phyloP scores from a whole-genome alignment of 208 protist species.

The Eutreptiella sp. region DNA sequence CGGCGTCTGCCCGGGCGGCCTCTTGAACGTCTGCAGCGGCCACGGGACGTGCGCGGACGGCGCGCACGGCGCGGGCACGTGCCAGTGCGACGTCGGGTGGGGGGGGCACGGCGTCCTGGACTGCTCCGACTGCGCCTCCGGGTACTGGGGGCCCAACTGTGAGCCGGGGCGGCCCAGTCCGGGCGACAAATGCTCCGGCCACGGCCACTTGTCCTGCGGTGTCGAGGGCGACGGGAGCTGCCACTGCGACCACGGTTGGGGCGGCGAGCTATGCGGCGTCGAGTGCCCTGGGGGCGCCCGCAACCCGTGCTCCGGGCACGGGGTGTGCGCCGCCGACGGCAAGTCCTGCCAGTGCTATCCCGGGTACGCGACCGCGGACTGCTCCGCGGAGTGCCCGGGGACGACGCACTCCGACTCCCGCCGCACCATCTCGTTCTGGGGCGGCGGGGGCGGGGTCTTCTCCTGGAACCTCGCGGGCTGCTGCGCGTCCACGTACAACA shows the following conservation, averaged over 20 bases:
- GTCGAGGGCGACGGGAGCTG: conserved; percentile 7
- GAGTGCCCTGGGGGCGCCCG: not conserved
- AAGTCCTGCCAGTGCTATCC: conserved; percentile 24
- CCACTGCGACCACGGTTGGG: conserved; percentile 14
- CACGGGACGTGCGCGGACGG: conserved; percentile 24
- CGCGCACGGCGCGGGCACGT: conserved; percentile 3
- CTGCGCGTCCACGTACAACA: too few relatives aligned
- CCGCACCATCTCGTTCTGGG: too few relatives aligned
- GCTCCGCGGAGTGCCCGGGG: conserved; percentile 21
- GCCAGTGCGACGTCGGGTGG: conserved; percentile 23
- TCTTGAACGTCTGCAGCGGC: conserved; percentile 3
- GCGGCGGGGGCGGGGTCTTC: too few relatives aligned
- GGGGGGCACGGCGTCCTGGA: not conserved
- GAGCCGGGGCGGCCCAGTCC: conserved; percentile 1
- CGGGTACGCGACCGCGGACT: conserved; percentile 27
- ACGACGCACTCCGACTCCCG: too few relatives aligned
- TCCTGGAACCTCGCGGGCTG: too few relatives aligned
- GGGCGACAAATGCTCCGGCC: not conserved
- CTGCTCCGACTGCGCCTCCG: conserved; percentile 15
- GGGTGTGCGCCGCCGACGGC: not conserved
- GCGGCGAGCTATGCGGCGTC: conserved; percentile 1
- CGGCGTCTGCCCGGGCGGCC: not conserved
- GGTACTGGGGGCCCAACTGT: conserved; percentile 1
- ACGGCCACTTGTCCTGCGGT: conserved; percentile 13
- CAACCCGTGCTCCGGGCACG: not conserved